These are phyloP conservation scores for Simplicillium sp. DNA, from an alignment of 2,329 filamentous ascomycete genomes.

Conservation along the genomic window DNA sequence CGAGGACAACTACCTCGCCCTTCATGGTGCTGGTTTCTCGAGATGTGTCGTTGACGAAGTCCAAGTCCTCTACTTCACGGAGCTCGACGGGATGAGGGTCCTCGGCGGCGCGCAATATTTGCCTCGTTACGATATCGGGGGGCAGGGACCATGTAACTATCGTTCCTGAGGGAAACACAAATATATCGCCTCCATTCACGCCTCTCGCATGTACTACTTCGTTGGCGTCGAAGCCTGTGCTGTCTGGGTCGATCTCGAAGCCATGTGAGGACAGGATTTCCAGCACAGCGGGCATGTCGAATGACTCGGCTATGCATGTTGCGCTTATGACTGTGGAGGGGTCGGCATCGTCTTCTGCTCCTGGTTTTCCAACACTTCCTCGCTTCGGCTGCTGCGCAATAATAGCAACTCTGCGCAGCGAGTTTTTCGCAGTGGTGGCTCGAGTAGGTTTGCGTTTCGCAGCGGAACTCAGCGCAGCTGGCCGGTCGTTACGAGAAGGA, in stretches of 20 bases:
- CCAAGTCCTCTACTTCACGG: slow-evolving; percentile 81
- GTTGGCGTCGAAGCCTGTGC: slow-evolving; percentile 48
- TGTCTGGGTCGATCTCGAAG: slow-evolving; percentile 53
- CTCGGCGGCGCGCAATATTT: slow-evolving; percentile 67
- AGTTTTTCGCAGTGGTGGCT: slow-evolving; percentile 51
- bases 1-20: slow-evolving; percentile 82
- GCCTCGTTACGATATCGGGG: slow-evolving; percentile 63
- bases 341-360: slow-evolving; percentile 17
- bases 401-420: slow-evolving; percentile 74
- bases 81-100: slow-evolving; percentile 58
- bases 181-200: slow-evolving; percentile 70
- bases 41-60: slow-evolving; percentile 68
- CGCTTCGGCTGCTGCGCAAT: slow-evolving; percentile 61
- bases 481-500: slow-evolving; percentile 2
- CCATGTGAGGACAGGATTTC: slow-evolving; percentile 48
- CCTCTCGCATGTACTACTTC: slow-evolving; percentile 55
- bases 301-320: slow-evolving; percentile 53
- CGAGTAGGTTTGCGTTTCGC: slow-evolving; percentile 37
- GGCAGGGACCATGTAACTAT: slow-evolving; percentile 87
- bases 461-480: slow-evolving; percentile 10
- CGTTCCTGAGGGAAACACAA: slow-evolving; percentile 91
- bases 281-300: slow-evolving; percentile 52
- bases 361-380: slow-evolving; percentile 19
- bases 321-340: slow-evolving; percentile 42
- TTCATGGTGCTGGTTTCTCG: slow-evolving; percentile 69